phyloP scores from a whole-genome alignment of 225 moss, liverwort and hornwort species.

The Antitrichia curtipendula region DNA sequence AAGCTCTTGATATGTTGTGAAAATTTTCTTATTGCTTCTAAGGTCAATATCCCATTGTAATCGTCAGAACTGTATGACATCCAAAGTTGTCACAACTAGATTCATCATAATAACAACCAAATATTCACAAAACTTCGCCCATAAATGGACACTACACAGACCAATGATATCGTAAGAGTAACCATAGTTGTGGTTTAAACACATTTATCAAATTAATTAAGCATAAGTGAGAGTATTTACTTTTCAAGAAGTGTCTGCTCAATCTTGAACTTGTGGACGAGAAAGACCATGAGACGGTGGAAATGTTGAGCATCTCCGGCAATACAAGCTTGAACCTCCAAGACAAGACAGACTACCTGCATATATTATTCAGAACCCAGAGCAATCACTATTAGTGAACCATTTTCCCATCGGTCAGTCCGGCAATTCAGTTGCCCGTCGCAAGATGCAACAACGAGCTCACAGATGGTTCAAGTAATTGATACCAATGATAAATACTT shows the following conservation, averaged over 20 bases:
- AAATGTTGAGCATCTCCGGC: slow-evolving; percentile 83
- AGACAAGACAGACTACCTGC: slow-evolving; percentile 87
- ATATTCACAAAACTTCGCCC: neutral
- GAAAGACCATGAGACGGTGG: slow-evolving; percentile 86
- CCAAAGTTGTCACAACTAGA: neutral
- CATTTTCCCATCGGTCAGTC: neutral
- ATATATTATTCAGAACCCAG: neutral
- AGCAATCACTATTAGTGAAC: neutral
- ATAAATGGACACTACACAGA: neutral
- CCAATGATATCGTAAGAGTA: neutral
- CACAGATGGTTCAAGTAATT: neutral
- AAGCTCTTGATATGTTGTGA: neutral
- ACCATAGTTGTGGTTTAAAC: neutral
- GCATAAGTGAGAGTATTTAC: slow-evolving; percentile 12
- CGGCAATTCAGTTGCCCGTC: neutral
- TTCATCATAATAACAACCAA: neutral
- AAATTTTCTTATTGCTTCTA: neutral
- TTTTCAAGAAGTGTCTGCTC: slow-evolving; percentile 82
- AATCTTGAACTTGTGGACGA: slow-evolving; percentile 79
- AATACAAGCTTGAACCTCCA: slow-evolving; percentile 95
- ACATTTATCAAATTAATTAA: neutral
- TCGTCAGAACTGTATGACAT: neutral
- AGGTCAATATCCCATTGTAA: neutral
- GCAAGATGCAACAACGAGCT: neutral
- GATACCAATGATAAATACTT: neutral